A percentile compares a stretch with the other conserved stretches of the same genome.
These are phyloP conservation scores for Teratosphaeriaceae sp. DNA, from an alignment of 2,329 filamentous ascomycete species.

Conservation along the genomic window DNA sequence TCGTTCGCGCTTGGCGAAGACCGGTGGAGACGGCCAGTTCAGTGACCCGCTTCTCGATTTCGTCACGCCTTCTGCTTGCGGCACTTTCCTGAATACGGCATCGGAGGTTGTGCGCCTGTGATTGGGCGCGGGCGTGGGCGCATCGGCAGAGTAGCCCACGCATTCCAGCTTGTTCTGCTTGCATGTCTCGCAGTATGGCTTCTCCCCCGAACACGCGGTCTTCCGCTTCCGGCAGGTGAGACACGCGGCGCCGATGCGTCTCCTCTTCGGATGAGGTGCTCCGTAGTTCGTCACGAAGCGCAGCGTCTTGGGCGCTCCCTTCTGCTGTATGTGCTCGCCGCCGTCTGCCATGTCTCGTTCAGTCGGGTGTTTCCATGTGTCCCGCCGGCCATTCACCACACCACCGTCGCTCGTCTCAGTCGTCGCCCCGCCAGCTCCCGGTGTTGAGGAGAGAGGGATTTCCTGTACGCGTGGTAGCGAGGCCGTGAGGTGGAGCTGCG, in stretches of 20 bases:
- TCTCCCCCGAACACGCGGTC: constrained; percentile 42
- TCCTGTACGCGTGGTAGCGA: too few species aligned
- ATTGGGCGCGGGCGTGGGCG: constrained; percentile 7
- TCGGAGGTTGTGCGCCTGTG: constrained; percentile 15
- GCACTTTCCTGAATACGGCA: constrained; percentile 3
- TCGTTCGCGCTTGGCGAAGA: neutral
- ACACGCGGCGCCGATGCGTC: constrained; percentile 68
- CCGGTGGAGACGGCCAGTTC: neutral
- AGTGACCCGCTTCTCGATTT: neutral
- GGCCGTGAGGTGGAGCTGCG: too few species aligned
- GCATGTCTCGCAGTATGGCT: constrained; percentile 41
- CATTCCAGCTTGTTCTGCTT: constrained; percentile 43
- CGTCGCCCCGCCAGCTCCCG: too few species aligned
- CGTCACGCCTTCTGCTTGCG: neutral
- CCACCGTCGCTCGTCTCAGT: neutral
- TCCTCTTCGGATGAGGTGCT: constrained; percentile 67
- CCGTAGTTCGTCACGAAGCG: constrained; percentile 79
- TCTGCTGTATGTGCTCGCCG: too few species aligned
- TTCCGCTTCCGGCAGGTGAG: constrained; percentile 44
- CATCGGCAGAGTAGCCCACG: constrained; percentile 39
- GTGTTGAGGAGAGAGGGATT: too few species aligned
- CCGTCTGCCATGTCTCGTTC: too few species aligned
- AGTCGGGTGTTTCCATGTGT: too few species aligned
- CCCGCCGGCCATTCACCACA: too few species aligned
- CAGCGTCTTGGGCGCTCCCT: constrained; percentile 19